phyloP scores from a whole-genome alignment of 1,284 basidiomycete genomes.

The Cryptococcus amylolentus region DNA sequence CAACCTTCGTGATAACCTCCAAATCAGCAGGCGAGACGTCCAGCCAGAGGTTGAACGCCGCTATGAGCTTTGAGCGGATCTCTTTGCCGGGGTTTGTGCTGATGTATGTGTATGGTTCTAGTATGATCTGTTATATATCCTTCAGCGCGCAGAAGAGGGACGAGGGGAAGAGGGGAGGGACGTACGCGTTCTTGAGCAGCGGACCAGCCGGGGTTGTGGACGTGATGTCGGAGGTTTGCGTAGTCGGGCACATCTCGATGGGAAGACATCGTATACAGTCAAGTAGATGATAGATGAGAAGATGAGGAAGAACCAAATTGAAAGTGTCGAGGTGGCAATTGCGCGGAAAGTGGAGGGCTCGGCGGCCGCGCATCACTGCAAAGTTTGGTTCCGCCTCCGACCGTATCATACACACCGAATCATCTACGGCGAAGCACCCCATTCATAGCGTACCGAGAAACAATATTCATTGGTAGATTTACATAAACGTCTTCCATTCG shows the following conservation, averaged over 20 bases:
- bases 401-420: too few species aligned
- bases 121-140: constrained; percentile 55
- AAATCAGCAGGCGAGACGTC: constrained; percentile 71
- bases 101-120: constrained; percentile 89
- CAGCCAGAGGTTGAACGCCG: constrained; percentile 93
- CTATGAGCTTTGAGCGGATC: constrained; percentile 81
- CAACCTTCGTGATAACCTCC: constrained; percentile 68
- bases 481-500: too few species aligned
- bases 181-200: constrained; percentile 45
- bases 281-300: too few species aligned
- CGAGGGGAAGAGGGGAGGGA: background rate
- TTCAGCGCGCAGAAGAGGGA: background rate
- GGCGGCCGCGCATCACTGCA: too few species aligned
- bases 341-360: too few species aligned
- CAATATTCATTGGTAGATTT: too few species aligned
- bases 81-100: constrained; percentile 88
- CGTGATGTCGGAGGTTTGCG: constrained; percentile 21
- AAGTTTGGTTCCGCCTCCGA: too few species aligned
- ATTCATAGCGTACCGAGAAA: too few species aligned
- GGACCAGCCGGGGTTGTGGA: constrained; percentile 42
- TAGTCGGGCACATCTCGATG: constrained; percentile 20
- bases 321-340: too few species aligned
- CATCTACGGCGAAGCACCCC: too few species aligned
- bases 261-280: too few species aligned
- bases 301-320: too few species aligned